phyloP scores from a whole-genome alignment of 345 rosid genomes.

The Heritiera littoralis region DNA sequence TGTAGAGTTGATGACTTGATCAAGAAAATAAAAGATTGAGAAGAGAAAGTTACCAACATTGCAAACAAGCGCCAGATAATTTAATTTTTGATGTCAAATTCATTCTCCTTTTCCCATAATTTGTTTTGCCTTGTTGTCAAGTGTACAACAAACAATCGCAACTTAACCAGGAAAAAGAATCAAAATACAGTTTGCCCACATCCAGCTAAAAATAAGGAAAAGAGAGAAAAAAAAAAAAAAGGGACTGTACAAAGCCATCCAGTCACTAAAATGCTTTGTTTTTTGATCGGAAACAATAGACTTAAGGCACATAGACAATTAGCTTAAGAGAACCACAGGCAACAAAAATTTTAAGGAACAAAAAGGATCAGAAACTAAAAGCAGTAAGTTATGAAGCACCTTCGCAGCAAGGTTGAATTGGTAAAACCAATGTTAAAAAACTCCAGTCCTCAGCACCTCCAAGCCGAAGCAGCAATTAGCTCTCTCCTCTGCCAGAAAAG shows the following conservation, averaged over 20 bases:
- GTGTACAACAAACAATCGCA: constrained; percentile 29
- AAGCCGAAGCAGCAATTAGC: constrained; percentile 80
- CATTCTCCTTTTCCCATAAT: constrained; percentile 23
- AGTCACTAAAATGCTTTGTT: constrained; percentile 37
- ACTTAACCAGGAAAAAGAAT: constrained; percentile 24
- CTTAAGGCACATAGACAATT: constrained; percentile 51
- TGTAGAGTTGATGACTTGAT: neutral
- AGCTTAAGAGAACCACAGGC: constrained; percentile 39
- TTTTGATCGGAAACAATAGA: constrained; percentile 39
- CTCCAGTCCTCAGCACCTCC: constrained; percentile 63
- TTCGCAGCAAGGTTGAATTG: constrained; percentile 23
- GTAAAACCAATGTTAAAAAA: neutral
- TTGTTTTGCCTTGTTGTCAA: constrained; percentile 28
- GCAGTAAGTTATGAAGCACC: constrained; percentile 38
- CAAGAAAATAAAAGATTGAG: neutral
- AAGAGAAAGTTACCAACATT: neutral
- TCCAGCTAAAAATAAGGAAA: constrained; percentile 23
- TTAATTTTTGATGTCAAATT: constrained; percentile 3
- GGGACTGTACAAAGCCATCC: constrained; percentile 36
- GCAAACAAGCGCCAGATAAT: neutral
- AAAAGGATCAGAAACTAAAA: constrained; percentile 36
- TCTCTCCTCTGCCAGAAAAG: constrained; percentile 91
- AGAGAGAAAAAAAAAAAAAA: neutral
- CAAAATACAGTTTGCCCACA: constrained; percentile 19
- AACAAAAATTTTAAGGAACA: constrained; percentile 17